These are phyloP conservation scores for Trichoderma orchidacearum DNA, from an alignment of 495 filamentous ascomycete genomes.

Conservation along the genomic window DNA sequence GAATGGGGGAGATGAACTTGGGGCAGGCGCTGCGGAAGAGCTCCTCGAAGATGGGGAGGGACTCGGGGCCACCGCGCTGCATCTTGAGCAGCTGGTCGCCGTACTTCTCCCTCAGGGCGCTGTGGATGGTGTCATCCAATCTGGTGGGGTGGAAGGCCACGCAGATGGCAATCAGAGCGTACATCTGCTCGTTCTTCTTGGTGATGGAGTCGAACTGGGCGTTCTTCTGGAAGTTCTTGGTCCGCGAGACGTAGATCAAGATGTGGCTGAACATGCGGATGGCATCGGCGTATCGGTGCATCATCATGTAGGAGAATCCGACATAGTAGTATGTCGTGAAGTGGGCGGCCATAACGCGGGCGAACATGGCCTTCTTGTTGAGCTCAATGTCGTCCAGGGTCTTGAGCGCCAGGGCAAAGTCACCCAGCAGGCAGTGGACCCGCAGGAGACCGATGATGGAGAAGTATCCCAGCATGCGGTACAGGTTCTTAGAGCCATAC, in stretches of 20 bases:
- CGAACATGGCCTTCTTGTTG: constrained; percentile 99
- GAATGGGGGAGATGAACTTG: constrained; percentile 97
- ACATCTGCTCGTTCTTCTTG: constrained; percentile 99
- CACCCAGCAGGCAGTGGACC: constrained; percentile 90
- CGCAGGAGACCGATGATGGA: constrained; percentile 94
- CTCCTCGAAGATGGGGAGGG: constrained; percentile 91
- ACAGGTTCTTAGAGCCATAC: constrained; percentile 82
- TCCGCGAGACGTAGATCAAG: constrained; percentile 94
- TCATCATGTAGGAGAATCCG: constrained; percentile 99
- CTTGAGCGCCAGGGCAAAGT: constrained; percentile 96
- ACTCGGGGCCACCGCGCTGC: constrained; percentile 88
- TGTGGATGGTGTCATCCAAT: constrained; percentile 98
- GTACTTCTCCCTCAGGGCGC: constrained; percentile 94
- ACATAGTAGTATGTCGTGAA: constrained; percentile 99
- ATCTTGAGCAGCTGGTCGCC: constrained; percentile 91
- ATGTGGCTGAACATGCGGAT: constrained; percentile 99
- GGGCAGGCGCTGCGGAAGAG: constrained; percentile 91
- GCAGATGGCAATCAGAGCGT: constrained; percentile 95
- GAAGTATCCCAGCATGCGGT: constrained; percentile 98
- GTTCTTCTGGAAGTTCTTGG: constrained; percentile 99
- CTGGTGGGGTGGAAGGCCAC: constrained; percentile 93
- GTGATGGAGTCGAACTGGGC: constrained; percentile 93
- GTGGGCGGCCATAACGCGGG: constrained; percentile 97
- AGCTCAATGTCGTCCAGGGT: constrained; percentile 98
- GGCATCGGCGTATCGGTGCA: constrained; percentile 96